Base-by-base conservation (phyloP, 176 grass and related monocot species). In the Zoysia japonica region DNA sequence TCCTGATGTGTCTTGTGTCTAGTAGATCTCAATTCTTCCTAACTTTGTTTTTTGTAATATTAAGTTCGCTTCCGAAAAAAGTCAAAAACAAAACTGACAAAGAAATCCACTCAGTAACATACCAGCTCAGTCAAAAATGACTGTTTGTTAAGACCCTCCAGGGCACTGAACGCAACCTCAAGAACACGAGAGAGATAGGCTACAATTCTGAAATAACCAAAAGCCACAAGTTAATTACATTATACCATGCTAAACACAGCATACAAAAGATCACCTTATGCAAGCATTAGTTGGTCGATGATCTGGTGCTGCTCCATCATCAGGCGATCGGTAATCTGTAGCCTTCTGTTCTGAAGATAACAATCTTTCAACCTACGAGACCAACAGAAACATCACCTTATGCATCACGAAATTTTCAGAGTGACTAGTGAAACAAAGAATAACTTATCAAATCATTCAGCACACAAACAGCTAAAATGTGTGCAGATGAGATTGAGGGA, bases 111-210 rank as follows among this genome's bases (percentile, higher is more conserved):
- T 69, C 28, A 67, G 12, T 80, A 79, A 61, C 85, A 59, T 93
- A 99, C 96, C 84, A 99, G 78, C 70, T 99, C 96, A 66, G 90
- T 99, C 81, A 99, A 90, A 93, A 99, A 99, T 79, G 96, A 99
- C 49, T 99, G 96, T 80, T 99, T 99, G 68, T 99, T 99, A 72
- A 99, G 90, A 79, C 96, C 96, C 87, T 99, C 96, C 11, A 99
- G 82, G 79, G 96, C 81, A 89, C 76, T 91, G 79, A 99, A 99
- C 71, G 96, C 96, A 91, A 94, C 88, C 69, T 99, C 96, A 52
- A 99, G 90, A 83, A 99, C 90, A 82, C 96, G 92, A 93, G 92
- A 99, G 41, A 99, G 86, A 75, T 99, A 99, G 59, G 90, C 92
- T 68, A 99, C 96, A 93, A 95, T 89, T 88, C 96, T 99, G 87